A percentile compares a stretch with the other conserved stretches of the same genome.
Conservation (phyloP, 2,329 filamentous ascomycete genomes). For the Monilinia aucupariae region DNA sequence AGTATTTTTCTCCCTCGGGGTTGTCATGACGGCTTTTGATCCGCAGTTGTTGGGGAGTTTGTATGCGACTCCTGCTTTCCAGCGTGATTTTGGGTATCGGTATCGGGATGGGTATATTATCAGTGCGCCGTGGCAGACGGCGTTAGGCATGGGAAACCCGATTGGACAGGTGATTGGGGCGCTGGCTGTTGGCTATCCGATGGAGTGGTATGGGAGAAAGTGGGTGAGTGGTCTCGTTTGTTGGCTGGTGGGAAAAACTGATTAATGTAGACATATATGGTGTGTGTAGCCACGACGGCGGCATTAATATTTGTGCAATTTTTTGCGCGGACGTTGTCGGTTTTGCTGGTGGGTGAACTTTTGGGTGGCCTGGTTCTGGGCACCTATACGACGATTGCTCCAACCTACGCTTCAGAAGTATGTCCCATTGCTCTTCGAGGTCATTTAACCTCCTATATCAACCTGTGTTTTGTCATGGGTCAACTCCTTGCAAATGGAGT, state of each 20-base stretch:
- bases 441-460: conserved; percentile 47
- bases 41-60: conserved; percentile 26
- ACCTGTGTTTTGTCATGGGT: conserved; percentile 47
- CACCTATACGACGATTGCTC: conserved; percentile 42
- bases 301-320: conserved; percentile 25
- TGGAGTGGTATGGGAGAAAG: conserved; percentile 27
- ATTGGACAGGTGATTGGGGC: conserved; percentile 36
- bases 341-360: conserved; percentile 25
- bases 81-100: conserved; percentile 22
- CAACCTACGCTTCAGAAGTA: conserved; percentile 42
- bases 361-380: conserved; percentile 44
- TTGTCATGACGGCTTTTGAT: conserved; percentile 30
- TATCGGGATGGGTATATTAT: conserved; percentile 26
- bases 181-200: conserved; percentile 42
- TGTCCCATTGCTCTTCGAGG: conserved; percentile 48
- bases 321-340: conserved; percentile 20
- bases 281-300: conserved; percentile 19
- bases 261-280: conserved; percentile 19
- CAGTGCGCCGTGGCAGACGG: conserved; percentile 30
- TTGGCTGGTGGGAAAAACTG: neutral
- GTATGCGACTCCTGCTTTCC: conserved; percentile 29
- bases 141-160: conserved; percentile 28
- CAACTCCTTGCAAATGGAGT: conserved; percentile 46
- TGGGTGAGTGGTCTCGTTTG: conserved; percentile 15
- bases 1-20: conserved; percentile 27